Evolutionary conservation across 192 early-diverging fungal genomes (phyloP).

Genomic region (Lobulomyces angularis): DNA sequence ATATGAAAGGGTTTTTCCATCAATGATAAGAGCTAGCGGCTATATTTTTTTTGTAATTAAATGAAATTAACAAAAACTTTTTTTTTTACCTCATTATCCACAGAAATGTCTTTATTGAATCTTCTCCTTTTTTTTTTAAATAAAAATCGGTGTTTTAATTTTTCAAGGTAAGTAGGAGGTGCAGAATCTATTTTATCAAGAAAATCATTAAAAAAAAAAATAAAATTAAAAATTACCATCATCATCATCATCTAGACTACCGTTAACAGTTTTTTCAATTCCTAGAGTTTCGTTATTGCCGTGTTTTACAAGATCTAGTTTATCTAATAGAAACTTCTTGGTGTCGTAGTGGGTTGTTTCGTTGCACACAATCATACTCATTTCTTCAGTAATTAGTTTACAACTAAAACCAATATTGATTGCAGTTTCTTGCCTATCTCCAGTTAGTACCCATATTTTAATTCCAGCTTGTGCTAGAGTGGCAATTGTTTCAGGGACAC

Average conservation of each 20-base stretch:
- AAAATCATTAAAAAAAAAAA: no score
- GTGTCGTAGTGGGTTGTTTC: constrained; percentile 84
- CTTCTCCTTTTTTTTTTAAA: no score
- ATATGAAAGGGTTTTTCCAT: constrained; percentile 83
- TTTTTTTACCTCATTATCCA: no score
- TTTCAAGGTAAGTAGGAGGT: no score
- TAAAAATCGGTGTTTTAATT: no score
- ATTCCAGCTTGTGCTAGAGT: constrained; percentile 90
- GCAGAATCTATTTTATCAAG: no score
- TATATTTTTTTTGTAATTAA: no score
- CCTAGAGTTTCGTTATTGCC: constrained; percentile 17
- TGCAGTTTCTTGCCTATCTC: constrained; percentile 96
- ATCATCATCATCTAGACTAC: no score
- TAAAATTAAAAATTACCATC: no score
- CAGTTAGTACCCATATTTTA: constrained; percentile 95
- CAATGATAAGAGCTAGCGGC: constrained; percentile 86
- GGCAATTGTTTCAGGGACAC: constrained; percentile 95
- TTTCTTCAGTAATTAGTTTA: constrained; percentile 92
- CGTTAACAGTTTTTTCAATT: no score
- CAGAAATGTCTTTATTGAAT: no score
- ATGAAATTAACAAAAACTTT: no score
- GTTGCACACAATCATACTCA: constrained; percentile 88
- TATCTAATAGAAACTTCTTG: constrained; percentile 79
- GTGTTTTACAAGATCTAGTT: constrained; percentile 63
- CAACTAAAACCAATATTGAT: constrained; percentile 98